These are phyloP conservation scores for Lentinula guzmanii DNA, from an alignment of 768 basidiomycete species.

Conservation along the genomic window DNA sequence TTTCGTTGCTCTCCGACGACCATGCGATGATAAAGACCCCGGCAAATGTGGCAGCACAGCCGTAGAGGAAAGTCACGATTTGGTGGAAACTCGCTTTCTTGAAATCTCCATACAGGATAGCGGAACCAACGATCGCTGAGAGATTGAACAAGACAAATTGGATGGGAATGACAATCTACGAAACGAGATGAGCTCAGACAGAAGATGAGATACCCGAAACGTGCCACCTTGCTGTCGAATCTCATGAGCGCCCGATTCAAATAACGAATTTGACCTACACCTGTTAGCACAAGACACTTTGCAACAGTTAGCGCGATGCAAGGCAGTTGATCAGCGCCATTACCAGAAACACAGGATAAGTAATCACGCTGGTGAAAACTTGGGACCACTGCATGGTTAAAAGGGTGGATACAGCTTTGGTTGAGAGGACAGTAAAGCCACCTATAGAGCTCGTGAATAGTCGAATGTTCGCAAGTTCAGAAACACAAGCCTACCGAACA, in stretches of 20 bases:
- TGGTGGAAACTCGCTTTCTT: slow-evolving; percentile 74
- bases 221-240: slow-evolving; percentile 81
- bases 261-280: slow-evolving; percentile 79
- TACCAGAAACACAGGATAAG: slow-evolving; percentile 74
- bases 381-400: slow-evolving; percentile 72
- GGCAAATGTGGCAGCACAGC: slow-evolving; percentile 81
- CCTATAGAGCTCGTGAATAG: slow-evolving; percentile 34
- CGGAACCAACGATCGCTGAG: slow-evolving; percentile 88
- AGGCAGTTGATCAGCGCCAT: slow-evolving; percentile 16
- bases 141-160: slow-evolving; percentile 96
- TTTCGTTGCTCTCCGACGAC: slow-evolving; percentile 29
- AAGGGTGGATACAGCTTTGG: slow-evolving; percentile 87
- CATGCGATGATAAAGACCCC: slow-evolving; percentile 88
- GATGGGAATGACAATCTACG: slow-evolving; percentile 82
- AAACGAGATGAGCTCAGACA: not conserved
- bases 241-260: slow-evolving; percentile 85
- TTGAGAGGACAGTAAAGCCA: slow-evolving; percentile 92
- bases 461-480: not conserved
- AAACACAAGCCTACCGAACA: slow-evolving; percentile 52
- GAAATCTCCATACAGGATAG: slow-evolving; percentile 94
- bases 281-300: slow-evolving; percentile 67
- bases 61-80: slow-evolving; percentile 79
- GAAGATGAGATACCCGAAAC: not conserved
- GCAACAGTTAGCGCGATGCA: slow-evolving; percentile 9
- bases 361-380: slow-evolving; percentile 76